Evolutionary conservation across 495 filamentous ascomycete species (phyloP), one percentile per base, ranked within the genome.

Genomic region (Lindgomyces ingoldianus): DNA sequence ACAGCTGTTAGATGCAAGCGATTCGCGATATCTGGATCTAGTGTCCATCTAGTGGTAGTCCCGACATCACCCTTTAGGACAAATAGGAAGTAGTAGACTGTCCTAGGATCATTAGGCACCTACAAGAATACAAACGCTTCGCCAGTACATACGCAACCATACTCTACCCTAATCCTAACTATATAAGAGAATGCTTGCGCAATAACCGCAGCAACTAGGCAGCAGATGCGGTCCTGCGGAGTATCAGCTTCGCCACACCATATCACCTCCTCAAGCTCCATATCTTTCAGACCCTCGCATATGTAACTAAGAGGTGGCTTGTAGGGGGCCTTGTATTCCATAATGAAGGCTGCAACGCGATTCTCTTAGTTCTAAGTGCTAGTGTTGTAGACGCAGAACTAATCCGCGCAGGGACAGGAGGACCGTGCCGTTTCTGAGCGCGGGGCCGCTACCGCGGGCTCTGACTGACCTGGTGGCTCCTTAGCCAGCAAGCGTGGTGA

Each of bases 251-350:
- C 36, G 59, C 66, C 19, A 45, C 50, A 44, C 50, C 65, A 63
- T 29, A 75, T 48, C 0, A 76, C 70, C 3, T 71, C 62, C 8
- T 73, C 49, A 26, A 70, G 54, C 25, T 66, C 51, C 57, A 60
- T 69, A 52, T 70, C 57, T 4, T 67, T 53, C 24, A 60, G 36
- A 22, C 74, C 68, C 27, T 74, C 67, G 65, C 59, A 75, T 59
- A 72, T 76, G 60, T 30, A 66, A 29, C 62, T 51, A 26, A 60
- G 63, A 30, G 58, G 63, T 56, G 75, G 67, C 62, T 76, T 75
- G 57, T 76, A 72, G 6, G 72, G 70, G 12, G 72, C 63, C 67
- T 75, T 76, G 59, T 75, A 71, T 64, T 76, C 72, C 14, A 60
- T 61, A 41, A 76, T 26, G 46, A 70, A 76, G 46, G 68, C 68